Evolutionary conservation across 192 early-diverging fungal species (phyloP).

Genomic region (Spizellomyces punctatus): DNA sequence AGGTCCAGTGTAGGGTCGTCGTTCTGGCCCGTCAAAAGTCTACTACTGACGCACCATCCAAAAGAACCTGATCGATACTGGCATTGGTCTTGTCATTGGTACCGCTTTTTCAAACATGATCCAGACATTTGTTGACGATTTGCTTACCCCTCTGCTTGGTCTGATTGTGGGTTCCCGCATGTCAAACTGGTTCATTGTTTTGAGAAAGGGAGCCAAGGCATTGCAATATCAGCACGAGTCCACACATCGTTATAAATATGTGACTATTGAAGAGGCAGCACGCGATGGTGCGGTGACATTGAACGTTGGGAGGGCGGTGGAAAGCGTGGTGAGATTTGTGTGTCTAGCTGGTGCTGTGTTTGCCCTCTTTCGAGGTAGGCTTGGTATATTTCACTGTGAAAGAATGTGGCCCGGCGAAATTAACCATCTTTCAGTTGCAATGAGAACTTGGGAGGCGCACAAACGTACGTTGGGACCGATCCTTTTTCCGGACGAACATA

Average conservation of each 20-base stretch:
- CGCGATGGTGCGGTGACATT: constrained; percentile 24
- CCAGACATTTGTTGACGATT: constrained; percentile 26
- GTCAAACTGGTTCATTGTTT: constrained; percentile 20
- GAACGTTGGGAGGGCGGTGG: constrained; percentile 9
- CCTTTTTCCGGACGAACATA: neutral
- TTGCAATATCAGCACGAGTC: neutral
- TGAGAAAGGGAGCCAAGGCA: constrained; percentile 2
- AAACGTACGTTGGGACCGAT: neutral
- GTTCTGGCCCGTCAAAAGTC: neutral
- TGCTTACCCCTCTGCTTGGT: constrained; percentile 23
- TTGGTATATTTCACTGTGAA: neutral
- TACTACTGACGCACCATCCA: neutral
- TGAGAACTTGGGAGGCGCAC: constrained; percentile 2
- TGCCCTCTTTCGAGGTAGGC: constrained; percentile 13
- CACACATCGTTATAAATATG: neutral
- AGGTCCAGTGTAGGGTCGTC: neutral
- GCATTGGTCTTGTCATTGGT: constrained; percentile 35
- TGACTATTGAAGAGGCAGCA: constrained; percentile 20
- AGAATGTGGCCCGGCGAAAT: neutral
- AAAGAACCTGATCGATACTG: constrained; percentile 28
- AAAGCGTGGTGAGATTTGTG: constrained; percentile 11
- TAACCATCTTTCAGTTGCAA: constrained; percentile 6
- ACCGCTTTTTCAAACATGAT: constrained; percentile 19
- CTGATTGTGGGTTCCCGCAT: constrained; percentile 25
- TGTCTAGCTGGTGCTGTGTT: constrained; percentile 16